Evolutionary conservation across 176 grass and related monocot species (phyloP), one percentile per base, ranked within the genome.

Genomic region (Eragrostis curvula): DNA sequence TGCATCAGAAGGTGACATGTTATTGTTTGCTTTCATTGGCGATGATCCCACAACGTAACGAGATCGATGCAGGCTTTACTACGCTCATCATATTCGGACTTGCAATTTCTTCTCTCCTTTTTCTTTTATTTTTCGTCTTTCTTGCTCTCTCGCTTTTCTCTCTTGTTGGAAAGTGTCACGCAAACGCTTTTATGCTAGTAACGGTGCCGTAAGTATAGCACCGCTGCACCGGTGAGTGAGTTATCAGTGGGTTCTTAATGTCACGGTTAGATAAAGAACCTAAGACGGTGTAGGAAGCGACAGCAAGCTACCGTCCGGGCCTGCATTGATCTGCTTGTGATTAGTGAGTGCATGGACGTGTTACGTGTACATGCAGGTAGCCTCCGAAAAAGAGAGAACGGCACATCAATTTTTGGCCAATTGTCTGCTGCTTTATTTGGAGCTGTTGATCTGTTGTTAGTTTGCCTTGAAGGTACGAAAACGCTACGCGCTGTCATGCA

Each of bases 381-480:
- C 32, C 32, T 2, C 2, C 32, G 32, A 36, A n/a, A 63, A 17
- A 32, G n/a, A 25, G 25, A 66, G 3, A 56, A n/a, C n/a, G n/a
- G n/a, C n/a, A n/a, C n/a, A n/a, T n/a, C n/a, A n/a, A n/a, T n/a
- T n/a, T n/a, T n/a, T n/a, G n/a, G n/a, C n/a, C n/a, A 9, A n/a
- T 62, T 17, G 12, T 30, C 46, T 55, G 9, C n/a, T 80, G 32
- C 49, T 71, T 47, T 50, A 28, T 25, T 39, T 44, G 49, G 48
- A 24, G 74, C 61, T 55, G 88, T 86, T 47, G 76, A 23, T 51
- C 45, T 61, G 75, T 70, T 44, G 28, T 66, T 75, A 36, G 73
- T 81, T 84, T 91, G 77, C 81, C 89, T 77, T 84, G 41, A 73
- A 52, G 77, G 89, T 24, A 71, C 70, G 70, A 50, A 79, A 80